Percentiles rank a stretch among this genome's conserved stretches.
phyloP scores from a whole-genome alignment of 1,284 basidiomycete species.

The Rhodotorula sp. region DNA sequence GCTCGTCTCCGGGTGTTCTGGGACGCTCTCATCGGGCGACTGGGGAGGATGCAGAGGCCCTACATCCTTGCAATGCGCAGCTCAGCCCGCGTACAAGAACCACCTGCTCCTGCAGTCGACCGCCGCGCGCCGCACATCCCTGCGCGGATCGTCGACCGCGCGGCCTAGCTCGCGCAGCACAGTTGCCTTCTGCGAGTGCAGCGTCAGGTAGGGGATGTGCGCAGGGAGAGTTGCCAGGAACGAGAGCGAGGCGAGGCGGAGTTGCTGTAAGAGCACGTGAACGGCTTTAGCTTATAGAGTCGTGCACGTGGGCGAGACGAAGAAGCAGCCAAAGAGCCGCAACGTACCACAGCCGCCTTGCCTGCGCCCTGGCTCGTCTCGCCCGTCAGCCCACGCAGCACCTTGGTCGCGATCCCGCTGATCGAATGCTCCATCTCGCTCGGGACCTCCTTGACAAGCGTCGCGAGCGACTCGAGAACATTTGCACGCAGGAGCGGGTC shows the following conservation, averaged over 20 bases:
- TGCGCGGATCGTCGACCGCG: slow-evolving; percentile 79
- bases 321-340: not conserved
- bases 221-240: slow-evolving; percentile 72
- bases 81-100: slow-evolving; percentile 44
- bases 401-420: slow-evolving; percentile 37
- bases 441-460: slow-evolving; percentile 63
- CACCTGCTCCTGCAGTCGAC: slow-evolving; percentile 71
- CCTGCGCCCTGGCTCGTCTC: slow-evolving; percentile 9
- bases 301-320: not conserved
- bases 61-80: not conserved
- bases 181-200: slow-evolving; percentile 69
- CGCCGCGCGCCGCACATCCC: slow-evolving; percentile 76
- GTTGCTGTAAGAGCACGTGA: too few species aligned
- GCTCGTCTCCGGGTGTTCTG: not conserved
- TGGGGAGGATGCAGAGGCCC: not conserved
- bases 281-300: too few species aligned
- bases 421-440: slow-evolving; percentile 64
- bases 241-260: slow-evolving; percentile 72
- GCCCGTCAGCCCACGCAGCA: slow-evolving; percentile 32
- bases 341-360: slow-evolving; percentile 15
- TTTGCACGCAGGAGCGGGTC: slow-evolving; percentile 71
- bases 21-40: not conserved
- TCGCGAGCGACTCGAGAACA: slow-evolving; percentile 76
- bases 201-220: slow-evolving; percentile 71
- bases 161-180: slow-evolving; percentile 74